phyloP scores from a whole-genome alignment of 306 rosid species.

The Albizia julibrissin region DNA sequence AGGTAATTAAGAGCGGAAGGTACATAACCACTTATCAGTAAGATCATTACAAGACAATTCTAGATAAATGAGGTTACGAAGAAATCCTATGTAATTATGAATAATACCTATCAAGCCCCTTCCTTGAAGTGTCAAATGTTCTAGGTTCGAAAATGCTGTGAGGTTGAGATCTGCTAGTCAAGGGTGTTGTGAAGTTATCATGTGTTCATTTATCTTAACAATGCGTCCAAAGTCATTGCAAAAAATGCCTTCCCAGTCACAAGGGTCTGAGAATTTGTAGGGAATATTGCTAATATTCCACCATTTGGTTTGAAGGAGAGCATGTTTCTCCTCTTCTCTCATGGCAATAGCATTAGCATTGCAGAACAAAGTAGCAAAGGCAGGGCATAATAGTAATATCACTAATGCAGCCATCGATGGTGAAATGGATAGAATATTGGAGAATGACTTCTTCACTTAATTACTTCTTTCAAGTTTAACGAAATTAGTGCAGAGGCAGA shows the following conservation, averaged over 20 bases:
- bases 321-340: not conserved
- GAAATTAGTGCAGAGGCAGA: no score
- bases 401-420: not conserved
- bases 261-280: not conserved
- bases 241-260: not conserved
- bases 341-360: not conserved
- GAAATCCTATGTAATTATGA: not conserved
- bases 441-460: no score
- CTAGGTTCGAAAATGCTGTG: slow-evolving; percentile 8
- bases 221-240: not conserved
- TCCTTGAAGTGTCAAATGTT: accelerated
- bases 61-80: not conserved
- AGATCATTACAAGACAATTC: not conserved
- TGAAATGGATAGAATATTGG: no score
- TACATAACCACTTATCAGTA: not conserved
- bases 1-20: not conserved
- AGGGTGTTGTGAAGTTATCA: not conserved
- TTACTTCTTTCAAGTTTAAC: no score
- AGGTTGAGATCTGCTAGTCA: not conserved
- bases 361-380: not conserved
- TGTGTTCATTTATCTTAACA: not conserved
- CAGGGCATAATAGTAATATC: not conserved
- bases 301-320: not conserved
- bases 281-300: not conserved
- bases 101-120: not conserved